Base-by-base conservation (phyloP, 2,329 filamentous ascomycete species). In the Teratosphaeria pseudoeucalypti region DNA sequence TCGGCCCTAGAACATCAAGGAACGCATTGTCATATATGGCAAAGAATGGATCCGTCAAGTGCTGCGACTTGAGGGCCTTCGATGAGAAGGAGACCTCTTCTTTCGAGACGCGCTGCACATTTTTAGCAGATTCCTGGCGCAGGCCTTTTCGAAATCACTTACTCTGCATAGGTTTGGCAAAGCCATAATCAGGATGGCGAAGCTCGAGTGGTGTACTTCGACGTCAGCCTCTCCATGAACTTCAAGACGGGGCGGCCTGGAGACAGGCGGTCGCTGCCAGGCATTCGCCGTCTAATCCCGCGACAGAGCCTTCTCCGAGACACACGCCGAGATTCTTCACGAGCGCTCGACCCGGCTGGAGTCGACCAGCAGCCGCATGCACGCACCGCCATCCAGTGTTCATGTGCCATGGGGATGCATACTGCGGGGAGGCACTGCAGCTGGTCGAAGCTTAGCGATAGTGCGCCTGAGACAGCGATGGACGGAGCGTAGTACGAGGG, bases 11-110 rank as follows among this genome's bases (percentile, higher is more conserved):
- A 9, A 71, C 62, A 6, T 63, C 56, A 34, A 66, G 58, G 58
- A 71, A 71, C 6, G 58, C 53, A 29, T 65, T 60, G n/a, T 70
- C 59, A 62, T 70, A 70, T 27, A 69, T 56, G 23, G 66, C 64
- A 52, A 70, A 70, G 34, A 61, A 60, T 47, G 65, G 59, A 32
- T 65, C 61, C 12, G 59, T 34, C 37, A 63, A 14, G 47, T 53
- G 16, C 19, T 59, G 60, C 14, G 4, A 54, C 19, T 14, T 56
- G 1, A 60, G 27, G 29, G 59, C 7, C 27, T 56, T 55, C 10
- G 52, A 27, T 9, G 56, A n/a, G 23, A 60, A 23, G 10, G 52
- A 56, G 19, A 43, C 32, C 54, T 60, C 59, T 16, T 58, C 58
- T 26, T 54, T 34, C 29, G 54, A 16, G 29, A 59, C 57, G 23